Evolutionary conservation across 345 rosid genomes (phyloP), one percentile per base, ranked within the genome.

Genomic region (Abelmoschus esculentus): DNA sequence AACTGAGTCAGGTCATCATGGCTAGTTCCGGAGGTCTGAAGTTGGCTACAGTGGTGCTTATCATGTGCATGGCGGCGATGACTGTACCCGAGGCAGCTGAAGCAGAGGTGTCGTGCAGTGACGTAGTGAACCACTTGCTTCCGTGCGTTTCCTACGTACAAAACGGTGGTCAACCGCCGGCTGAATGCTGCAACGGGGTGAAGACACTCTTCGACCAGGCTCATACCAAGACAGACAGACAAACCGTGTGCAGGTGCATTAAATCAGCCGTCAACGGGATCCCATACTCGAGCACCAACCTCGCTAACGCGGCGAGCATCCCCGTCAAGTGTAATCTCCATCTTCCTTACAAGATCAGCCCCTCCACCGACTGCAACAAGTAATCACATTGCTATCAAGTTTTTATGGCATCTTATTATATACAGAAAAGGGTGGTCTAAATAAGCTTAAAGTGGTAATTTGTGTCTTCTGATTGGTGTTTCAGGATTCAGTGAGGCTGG

Each of bases 191-290:
- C 75, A 56, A 4, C 6, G 86, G 88, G 3, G 34, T 82, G 0
- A 72, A 17, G 53, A 1, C 46, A 7, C 73, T 84, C 7, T 56
- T 59, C 7, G 11, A 0, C 3, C 73, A 76, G 19, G 85, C 83
- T 54, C 61, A 22, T 22, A 80, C 82, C 76, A 70, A 80, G n/a
- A 26, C 74, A 1, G 87, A 84, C 73, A 82, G 85, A 50, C 83
- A 67, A 49, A 3, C 60, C 5, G 72, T 70, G 9, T 84, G 87
- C 69, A 62, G 3, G 0, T 84, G 85, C 83, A n/a, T 84, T 56
- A 76, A 84, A 66, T 18, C n/a, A 6, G 38, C 74, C n/a, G 69
- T 80, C 50, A 2, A 3, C 5, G 2, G 46, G 8, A 28, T 78
- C 46, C 3, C 38, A 0, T 79, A 76, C 71, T 3, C 82, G 31